Evolutionary conservation across 2,329 filamentous ascomycete species (phyloP), one percentile per base, ranked within the genome.

Genomic region (Pseudocercospora macadamiae): DNA sequence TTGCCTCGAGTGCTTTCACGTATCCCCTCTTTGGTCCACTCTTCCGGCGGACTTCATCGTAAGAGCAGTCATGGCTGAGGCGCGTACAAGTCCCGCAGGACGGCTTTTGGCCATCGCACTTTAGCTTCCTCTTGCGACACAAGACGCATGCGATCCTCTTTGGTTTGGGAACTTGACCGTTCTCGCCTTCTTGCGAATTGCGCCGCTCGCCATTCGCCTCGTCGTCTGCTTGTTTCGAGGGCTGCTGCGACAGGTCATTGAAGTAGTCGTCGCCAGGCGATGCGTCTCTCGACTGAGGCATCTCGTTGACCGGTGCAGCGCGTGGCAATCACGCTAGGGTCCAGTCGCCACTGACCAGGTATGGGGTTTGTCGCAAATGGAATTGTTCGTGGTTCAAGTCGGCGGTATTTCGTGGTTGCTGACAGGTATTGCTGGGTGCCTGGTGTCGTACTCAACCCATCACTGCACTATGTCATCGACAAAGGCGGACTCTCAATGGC

Each of bases 111-210:
- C 92, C 92, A 73, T 97, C 93, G 75, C 93, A 97, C 76, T 89
- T 89, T 66, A 97, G 80, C 78, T 97, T 97, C 72, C 93, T 85
- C 77, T 93, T 95, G 69, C 93, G 84, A 73, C 95, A 99, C 63
- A 97, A 87, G 71, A 96, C 90, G 74, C 95, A 99, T 34, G 95
- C 95, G 69, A 97, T 89, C 66, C 93, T 86, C 81, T 97, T 97
- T n/a, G 73, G 69, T 62, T 79, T 80, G 9, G 73, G 73, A 3
- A 74, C 60, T 36, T 70, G 68, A 28, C 68, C 70, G 56, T 70
- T 71, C 19, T 60, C 61, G 26, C 44, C 53, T 10, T 65, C 63
- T 39, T 89, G 88, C n/a, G 91, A 81, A 63, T 44, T 89, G 88
- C 19, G 91, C 81, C 64, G 87, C 86, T 66, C 83, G 82, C 61